A percentile compares a stretch with the other conserved stretches of the same genome.
These are phyloP conservation scores for Fraxinus anomala DNA, from an alignment of 257 asterid species.

Conservation along the genomic window DNA sequence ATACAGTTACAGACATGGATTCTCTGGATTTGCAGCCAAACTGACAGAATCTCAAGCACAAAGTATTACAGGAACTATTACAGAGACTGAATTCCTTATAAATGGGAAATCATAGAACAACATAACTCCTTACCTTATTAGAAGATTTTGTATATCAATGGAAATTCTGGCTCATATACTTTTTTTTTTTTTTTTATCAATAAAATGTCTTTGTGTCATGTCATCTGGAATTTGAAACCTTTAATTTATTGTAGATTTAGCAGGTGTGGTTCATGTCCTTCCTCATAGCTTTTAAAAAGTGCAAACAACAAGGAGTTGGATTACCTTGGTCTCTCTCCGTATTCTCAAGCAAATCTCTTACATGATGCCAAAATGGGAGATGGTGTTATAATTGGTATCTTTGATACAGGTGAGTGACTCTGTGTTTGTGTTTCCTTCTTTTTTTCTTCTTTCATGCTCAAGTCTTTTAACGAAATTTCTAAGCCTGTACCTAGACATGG, in stretches of 20 bases:
- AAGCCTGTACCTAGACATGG: background rate
- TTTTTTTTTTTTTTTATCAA: no score
- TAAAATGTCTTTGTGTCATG: background rate
- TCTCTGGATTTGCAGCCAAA: conserved; percentile 67
- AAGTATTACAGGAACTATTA: conserved; percentile 19
- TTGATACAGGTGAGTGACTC: conserved; percentile 45
- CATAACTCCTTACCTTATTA: background rate
- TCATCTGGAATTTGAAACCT: background rate
- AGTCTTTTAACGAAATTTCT: background rate
- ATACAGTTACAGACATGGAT: conserved; percentile 57
- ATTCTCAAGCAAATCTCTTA: conserved; percentile 33
- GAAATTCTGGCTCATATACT: background rate
- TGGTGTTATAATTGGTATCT: conserved; percentile 48
- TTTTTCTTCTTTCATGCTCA: background rate
- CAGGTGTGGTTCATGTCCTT: conserved; percentile 48
- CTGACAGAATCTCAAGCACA: conserved; percentile 46
- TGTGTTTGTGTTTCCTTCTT: background rate
- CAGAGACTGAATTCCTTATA: background rate
- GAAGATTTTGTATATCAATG: background rate
- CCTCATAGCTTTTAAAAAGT: conserved; percentile 43
- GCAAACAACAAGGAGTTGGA: conserved; percentile 70
- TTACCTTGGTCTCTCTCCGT: conserved; percentile 48
- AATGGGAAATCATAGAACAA: background rate
- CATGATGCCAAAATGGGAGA: conserved; percentile 51
- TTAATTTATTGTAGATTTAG: conserved; percentile 34